A percentile compares a stretch with the other conserved stretches of the same genome.
phyloP scores from a whole-genome alignment of 2,329 filamentous ascomycete genomes.

The Epichloe coenophiala region DNA sequence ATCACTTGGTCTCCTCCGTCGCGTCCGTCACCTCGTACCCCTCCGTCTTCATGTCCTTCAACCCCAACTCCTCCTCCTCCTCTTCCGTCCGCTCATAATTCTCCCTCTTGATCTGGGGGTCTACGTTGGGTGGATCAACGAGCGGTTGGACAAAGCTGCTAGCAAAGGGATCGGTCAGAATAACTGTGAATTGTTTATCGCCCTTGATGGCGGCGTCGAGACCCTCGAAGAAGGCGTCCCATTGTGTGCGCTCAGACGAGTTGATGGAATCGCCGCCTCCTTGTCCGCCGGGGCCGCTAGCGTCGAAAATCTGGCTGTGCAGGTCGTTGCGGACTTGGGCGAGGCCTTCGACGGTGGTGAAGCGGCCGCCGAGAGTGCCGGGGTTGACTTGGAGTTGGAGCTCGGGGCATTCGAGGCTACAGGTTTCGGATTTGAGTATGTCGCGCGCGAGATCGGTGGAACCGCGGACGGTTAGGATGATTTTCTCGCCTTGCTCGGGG shows the following conservation, averaged over 20 bases:
- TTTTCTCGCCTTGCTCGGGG: constrained; percentile 71
- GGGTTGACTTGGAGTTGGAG: constrained; percentile 79
- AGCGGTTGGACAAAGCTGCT: constrained; percentile 90
- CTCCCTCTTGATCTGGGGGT: constrained; percentile 68
- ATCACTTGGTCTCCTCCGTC: constrained; percentile 11
- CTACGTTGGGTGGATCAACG: constrained; percentile 53
- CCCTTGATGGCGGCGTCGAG: constrained; percentile 70
- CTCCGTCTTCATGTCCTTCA: constrained; percentile 87
- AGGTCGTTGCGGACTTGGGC: constrained; percentile 88
- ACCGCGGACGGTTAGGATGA: constrained; percentile 59
- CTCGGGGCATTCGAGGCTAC: constrained; percentile 74
- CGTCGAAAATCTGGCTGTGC: constrained; percentile 73
- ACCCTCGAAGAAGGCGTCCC: constrained; percentile 68
- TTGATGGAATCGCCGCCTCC: constrained; percentile 77
- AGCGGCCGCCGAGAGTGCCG: constrained; percentile 86
- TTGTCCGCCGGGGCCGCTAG: constrained; percentile 35
- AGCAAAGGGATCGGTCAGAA: constrained; percentile 78
- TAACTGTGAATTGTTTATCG: constrained; percentile 65
- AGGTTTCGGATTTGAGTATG: constrained; percentile 93
- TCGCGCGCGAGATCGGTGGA: constrained; percentile 71
- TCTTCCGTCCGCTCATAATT: constrained; percentile 80
- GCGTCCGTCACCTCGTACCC: constrained; percentile 48
- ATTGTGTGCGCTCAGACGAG: constrained; percentile 50
- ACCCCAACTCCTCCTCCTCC: constrained; percentile 84
- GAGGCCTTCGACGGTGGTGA: constrained; percentile 92